Conservation (phyloP, 306 rosid species). For the Mimosa pudica region DNA sequence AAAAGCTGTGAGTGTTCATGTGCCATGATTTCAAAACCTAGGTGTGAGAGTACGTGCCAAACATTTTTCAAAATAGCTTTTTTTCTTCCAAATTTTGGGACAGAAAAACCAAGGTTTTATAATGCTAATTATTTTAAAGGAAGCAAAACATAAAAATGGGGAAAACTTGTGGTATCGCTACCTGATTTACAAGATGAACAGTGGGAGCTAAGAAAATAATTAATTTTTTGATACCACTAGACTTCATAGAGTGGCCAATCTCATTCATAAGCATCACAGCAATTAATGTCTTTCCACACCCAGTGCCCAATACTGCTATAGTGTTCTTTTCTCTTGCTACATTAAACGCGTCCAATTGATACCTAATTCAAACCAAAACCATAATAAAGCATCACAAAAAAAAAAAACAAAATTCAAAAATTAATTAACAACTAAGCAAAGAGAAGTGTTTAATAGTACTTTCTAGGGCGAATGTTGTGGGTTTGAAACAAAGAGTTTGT, state of each 20-base stretch:
- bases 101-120: too few relatives aligned
- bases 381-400: conserved; percentile 15
- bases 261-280: conserved; percentile 77
- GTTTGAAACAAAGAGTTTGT: conserved; percentile 9
- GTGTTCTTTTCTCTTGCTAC: conserved; percentile 72
- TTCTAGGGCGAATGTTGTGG: conserved; percentile 54
- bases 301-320: conserved; percentile 84
- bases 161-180: not conserved
- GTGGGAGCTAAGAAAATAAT: conserved; percentile 86
- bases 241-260: conserved; percentile 49
- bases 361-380: conserved; percentile 40
- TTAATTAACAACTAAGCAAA: not conserved
- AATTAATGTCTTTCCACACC: conserved; percentile 78
- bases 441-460: conserved; percentile 39
- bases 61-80: too few relatives aligned
- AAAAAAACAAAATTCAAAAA: not conserved
- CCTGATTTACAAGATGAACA: conserved; percentile 90
- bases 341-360: conserved; percentile 66
- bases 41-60: too few relatives aligned
- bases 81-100: too few relatives aligned
- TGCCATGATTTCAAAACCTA: too few relatives aligned
- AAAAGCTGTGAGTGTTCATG: too few relatives aligned
- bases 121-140: not conserved
- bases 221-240: conserved; percentile 42
- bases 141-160: not conserved